phyloP scores from a whole-genome alignment of 495 filamentous ascomycete genomes.

The Tuber aestivum region DNA sequence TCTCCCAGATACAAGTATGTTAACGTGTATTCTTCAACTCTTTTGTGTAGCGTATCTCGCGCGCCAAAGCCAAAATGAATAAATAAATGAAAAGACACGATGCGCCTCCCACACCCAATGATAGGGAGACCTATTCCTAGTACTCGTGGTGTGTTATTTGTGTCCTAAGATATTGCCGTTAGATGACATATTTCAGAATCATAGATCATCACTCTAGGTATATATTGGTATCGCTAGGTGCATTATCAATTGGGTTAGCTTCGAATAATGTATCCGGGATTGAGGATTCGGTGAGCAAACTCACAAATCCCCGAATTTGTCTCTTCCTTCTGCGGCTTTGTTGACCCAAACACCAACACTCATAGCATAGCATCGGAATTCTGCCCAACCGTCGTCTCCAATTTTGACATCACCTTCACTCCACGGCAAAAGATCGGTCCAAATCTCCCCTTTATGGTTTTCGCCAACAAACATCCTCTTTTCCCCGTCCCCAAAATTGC shows the following conservation, averaged over 20 bases:
- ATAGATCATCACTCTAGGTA: background rate
- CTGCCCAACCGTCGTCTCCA: conserved; percentile 52
- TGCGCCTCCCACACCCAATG: background rate
- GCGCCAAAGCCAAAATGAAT: background rate
- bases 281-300: background rate
- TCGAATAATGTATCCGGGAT: background rate
- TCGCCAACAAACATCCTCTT: conserved; percentile 61
- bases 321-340: conserved; percentile 51
- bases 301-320: conserved; percentile 45
- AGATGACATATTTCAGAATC: background rate
- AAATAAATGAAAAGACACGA: background rate
- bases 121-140: background rate
- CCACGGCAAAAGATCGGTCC: conserved; percentile 59
- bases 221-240: background rate
- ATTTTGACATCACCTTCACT: conserved; percentile 48
- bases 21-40: conserved; percentile 1
- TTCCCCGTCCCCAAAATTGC: conserved; percentile 49
- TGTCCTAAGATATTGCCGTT: background rate
- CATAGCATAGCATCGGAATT: conserved; percentile 51
- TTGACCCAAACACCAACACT: conserved; percentile 60
- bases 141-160: background rate
- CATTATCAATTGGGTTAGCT: background rate
- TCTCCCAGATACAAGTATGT: background rate
- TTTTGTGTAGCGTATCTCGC: background rate
- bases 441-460: conserved; percentile 53